phyloP scores from a whole-genome alignment of 768 basidiomycete species.

The Xerocomus brunneocitrinus region DNA sequence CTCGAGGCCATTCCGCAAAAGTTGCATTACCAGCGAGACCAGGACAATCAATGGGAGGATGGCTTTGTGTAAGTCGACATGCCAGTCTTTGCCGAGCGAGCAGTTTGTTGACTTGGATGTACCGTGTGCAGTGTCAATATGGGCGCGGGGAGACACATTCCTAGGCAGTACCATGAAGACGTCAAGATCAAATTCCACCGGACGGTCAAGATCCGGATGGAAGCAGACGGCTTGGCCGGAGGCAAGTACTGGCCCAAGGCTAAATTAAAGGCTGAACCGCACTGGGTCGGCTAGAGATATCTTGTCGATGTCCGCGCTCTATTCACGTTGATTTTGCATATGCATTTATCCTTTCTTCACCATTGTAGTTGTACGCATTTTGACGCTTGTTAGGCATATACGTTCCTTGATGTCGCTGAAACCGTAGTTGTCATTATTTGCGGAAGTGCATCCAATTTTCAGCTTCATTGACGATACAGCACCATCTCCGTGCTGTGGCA shows the following conservation, averaged over 20 bases:
- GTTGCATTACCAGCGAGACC: slow-evolving; percentile 25
- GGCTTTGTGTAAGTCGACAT: slow-evolving; percentile 16
- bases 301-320: not conserved
- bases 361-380: not conserved
- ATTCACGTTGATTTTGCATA: not conserved
- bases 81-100: not conserved
- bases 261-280: slow-evolving; percentile 32
- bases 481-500: too few relatives aligned
- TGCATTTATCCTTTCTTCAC: not conserved
- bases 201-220: slow-evolving; percentile 47
- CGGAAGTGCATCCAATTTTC: not conserved
- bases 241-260: slow-evolving; percentile 41
- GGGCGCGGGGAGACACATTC: slow-evolving; percentile 40
- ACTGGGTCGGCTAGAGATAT: slow-evolving; percentile 36
- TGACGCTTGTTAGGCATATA: too few relatives aligned
- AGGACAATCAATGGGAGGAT: slow-evolving; percentile 13
- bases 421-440: not conserved
- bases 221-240: slow-evolving; percentile 35
- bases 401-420: too few relatives aligned
- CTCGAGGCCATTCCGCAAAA: slow-evolving; percentile 50
- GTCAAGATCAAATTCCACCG: slow-evolving; percentile 46
- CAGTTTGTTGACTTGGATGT: not conserved
- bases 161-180: slow-evolving; percentile 33
- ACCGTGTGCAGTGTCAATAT: slow-evolving; percentile 29
- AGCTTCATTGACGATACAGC: too few relatives aligned